Evolutionary conservation across 768 basidiomycete species (phyloP).

Genomic region (Amanita brunnescens): DNA sequence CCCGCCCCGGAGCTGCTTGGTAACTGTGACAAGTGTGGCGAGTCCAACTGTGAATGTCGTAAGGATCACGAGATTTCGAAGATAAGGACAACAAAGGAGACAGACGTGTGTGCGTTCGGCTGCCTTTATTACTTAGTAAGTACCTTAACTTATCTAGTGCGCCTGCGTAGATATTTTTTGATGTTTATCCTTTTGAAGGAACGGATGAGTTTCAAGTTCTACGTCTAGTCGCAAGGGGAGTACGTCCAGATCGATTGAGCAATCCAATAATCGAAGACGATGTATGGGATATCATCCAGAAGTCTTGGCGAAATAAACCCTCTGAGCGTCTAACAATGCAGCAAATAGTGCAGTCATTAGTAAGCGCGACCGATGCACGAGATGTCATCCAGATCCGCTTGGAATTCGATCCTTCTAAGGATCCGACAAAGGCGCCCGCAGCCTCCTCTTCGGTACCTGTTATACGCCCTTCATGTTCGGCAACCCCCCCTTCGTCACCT

Average conservation of each 20-base stretch:
- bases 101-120: constrained; percentile 2
- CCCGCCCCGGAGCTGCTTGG: constrained; percentile 2
- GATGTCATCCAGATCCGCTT: too few relatives aligned
- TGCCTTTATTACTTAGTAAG: constrained; percentile 1
- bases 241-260: too few relatives aligned
- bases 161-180: too few relatives aligned
- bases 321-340: background rate
- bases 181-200: background rate
- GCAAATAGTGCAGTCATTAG: background rate
- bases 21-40: background rate
- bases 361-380: too few relatives aligned
- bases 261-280: too few relatives aligned
- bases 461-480: too few relatives aligned
- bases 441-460: too few relatives aligned
- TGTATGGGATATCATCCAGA: too few relatives aligned
- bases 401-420: too few relatives aligned
- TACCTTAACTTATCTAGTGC: background rate
- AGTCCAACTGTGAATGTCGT: background rate
- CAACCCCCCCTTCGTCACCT: too few relatives aligned
- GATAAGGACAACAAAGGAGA: background rate
- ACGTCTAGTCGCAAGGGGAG: background rate
- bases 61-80: background rate
- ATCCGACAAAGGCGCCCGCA: too few relatives aligned
- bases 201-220: background rate
- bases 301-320: background rate